Evolutionary conservation across 2,329 filamentous ascomycete species (phyloP).

Genomic region (Pyrenophora seminiperda): DNA sequence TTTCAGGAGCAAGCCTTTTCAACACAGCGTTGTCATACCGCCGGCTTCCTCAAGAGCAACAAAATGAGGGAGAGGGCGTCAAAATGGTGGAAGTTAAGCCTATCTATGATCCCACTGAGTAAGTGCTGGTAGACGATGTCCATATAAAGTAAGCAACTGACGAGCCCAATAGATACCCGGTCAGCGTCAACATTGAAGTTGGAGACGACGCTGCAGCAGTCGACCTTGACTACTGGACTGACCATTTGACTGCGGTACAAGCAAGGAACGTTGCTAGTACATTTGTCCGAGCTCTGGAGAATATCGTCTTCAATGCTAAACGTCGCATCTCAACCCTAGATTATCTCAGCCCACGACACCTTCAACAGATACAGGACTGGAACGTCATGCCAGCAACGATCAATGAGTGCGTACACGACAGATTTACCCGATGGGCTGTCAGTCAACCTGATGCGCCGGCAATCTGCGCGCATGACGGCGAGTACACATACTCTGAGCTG

Average conservation of each 20-base stretch:
- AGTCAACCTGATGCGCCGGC: constrained; percentile 37
- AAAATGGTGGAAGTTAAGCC: constrained; percentile 46
- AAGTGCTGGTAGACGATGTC: not conserved
- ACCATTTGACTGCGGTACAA: constrained; percentile 39
- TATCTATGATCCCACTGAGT: constrained; percentile 55
- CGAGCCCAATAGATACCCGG: constrained; percentile 38
- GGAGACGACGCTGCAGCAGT: constrained; percentile 44
- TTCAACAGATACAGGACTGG: constrained; percentile 37
- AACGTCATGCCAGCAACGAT: constrained; percentile 41
- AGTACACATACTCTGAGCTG: constrained; percentile 42
- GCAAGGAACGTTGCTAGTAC: constrained; percentile 41
- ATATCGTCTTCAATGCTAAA: constrained; percentile 47
- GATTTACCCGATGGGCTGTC: constrained; percentile 32
- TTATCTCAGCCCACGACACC: constrained; percentile 47
- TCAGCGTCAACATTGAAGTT: constrained; percentile 57
- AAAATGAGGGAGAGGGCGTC: constrained; percentile 34
- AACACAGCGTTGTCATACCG: constrained; percentile 58
- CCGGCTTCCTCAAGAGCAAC: constrained; percentile 44
- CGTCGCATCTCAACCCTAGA: constrained; percentile 43
- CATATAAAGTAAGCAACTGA: not conserved
- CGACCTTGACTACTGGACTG: constrained; percentile 44
- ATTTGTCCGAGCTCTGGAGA: constrained; percentile 38
- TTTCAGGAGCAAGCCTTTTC: constrained; percentile 48
- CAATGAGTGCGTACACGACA: constrained; percentile 39
- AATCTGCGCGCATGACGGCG: constrained; percentile 41